Base-by-base conservation (phyloP, 1,284 basidiomycete species). In the Vanrija pseudolonga region DNA sequence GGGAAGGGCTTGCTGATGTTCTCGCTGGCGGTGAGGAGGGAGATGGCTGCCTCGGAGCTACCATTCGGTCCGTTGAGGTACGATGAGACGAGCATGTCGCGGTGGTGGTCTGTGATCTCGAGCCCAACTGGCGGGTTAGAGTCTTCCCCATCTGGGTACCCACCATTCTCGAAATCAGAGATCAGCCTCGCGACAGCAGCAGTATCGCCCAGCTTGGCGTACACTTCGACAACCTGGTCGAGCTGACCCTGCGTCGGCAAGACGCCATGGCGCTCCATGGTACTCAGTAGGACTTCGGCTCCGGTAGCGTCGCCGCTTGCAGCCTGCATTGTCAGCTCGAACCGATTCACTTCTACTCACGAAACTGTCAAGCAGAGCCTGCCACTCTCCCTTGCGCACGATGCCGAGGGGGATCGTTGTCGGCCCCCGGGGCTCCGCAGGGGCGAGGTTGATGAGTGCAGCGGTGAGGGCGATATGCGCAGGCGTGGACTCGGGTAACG, bases 21-120 rank as follows among this genome's bases (percentile, higher is more conserved):
- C 60, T 79, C 78, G 55, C 68, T 68, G 15, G 66, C 55, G 17
- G 64, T 61, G 14, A 79, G 64, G 28, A 74, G 64, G 1, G 60
- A 47, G 17, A 78, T 64, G 4, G 77, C 76, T 28, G 60, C 56
- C 6, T 67, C 56, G 6, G 66, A 57, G 24, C 67, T 55, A 6
- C 66, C 60, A 2, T 51, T 51, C 9, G 57, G 19, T 1, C 53
- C 32, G 15, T 45, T 39, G 11, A 76, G 53, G 40, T 66, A 58
- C 3, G 71, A 60, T 9, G 48, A 41, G 22, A 72, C 61, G 51
- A 71, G 44, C 14, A 62, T 53, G 50, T 71, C 68, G 42, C 70
- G 64, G 47, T 68, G 62, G 3, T 32, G 40, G 38, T 62, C 57
- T 3, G 48, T 39, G 6, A 64, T 44, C 6, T 50, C 24, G 6